These are phyloP conservation scores for Yamadazyma dendronema DNA, from an alignment of 1,139 yeast species.

Conservation along the genomic window DNA sequence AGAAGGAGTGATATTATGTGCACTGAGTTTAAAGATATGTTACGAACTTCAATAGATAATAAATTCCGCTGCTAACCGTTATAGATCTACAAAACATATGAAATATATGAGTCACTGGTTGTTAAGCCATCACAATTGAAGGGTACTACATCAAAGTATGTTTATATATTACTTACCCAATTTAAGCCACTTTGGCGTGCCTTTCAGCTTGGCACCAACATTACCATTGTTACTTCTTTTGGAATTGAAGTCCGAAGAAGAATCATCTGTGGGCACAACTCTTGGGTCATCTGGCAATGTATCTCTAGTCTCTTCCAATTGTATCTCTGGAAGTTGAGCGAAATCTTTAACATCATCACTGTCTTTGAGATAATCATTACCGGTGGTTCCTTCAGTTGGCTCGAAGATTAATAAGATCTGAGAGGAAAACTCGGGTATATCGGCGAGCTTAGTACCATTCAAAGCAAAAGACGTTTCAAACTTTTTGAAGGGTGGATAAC, in stretches of 20 bases:
- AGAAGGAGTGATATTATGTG: no score
- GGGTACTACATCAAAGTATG: no score
- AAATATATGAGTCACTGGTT: no score
- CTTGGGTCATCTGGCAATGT: slow-evolving; percentile 19
- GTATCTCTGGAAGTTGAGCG: slow-evolving; percentile 41
- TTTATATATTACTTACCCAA: slow-evolving; percentile 8
- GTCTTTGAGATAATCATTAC: slow-evolving; percentile 26
- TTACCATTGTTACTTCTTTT: no score
- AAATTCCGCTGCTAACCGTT: no score
- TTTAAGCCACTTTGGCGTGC: slow-evolving; percentile 23
- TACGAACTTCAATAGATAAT: no score
- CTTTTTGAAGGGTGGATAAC: slow-evolving; percentile 45
- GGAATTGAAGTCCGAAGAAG: slow-evolving; percentile 11
- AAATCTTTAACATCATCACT: slow-evolving; percentile 19
- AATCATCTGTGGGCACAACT: neutral
- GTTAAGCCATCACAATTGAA: no score
- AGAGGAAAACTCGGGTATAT: slow-evolving; percentile 34
- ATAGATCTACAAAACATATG: no score
- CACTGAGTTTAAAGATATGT: no score
- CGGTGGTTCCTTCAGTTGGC: slow-evolving; percentile 7
- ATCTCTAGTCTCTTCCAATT: slow-evolving; percentile 33
- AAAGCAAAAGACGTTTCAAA: slow-evolving; percentile 29
- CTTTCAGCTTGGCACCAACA: neutral
- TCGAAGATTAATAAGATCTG: slow-evolving; percentile 36
- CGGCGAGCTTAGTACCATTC: slow-evolving; percentile 32